These are phyloP conservation scores for Pseudoturritis turrita DNA, from an alignment of 345 rosid species.

Conservation along the genomic window DNA sequence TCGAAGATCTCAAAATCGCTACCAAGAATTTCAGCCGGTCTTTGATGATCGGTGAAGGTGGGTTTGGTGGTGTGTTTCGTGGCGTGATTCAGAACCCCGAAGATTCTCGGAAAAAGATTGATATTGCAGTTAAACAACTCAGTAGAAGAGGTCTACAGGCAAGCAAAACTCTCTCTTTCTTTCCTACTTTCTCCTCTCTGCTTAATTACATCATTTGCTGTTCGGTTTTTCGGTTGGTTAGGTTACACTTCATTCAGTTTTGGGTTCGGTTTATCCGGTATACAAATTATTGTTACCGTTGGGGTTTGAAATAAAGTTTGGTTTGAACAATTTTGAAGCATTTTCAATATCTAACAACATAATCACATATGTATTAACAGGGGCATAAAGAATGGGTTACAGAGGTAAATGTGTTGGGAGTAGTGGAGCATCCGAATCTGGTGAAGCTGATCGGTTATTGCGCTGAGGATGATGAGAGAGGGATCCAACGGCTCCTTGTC, in stretches of 20 bases:
- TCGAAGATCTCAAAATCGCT: slow-evolving; percentile 69
- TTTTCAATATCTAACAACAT: not conserved
- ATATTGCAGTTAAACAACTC: slow-evolving; percentile 90
- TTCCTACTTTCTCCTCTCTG: not conserved
- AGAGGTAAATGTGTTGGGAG: slow-evolving; percentile 87
- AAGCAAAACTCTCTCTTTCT: not conserved
- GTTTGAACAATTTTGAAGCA: not conserved
- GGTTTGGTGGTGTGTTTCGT: slow-evolving; percentile 83
- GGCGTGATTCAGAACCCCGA: slow-evolving; percentile 58
- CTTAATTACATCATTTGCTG: not conserved
- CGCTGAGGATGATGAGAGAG: slow-evolving; percentile 96
- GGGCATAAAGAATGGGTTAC: slow-evolving; percentile 99
- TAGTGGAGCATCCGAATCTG: slow-evolving; percentile 91
- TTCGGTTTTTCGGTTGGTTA: not conserved
- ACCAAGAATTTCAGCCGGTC: slow-evolving; percentile 91
- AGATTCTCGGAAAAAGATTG: slow-evolving; percentile 63
- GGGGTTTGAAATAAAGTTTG: too few species aligned
- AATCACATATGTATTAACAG: slow-evolving; percentile 27
- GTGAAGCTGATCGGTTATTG: slow-evolving; percentile 89
- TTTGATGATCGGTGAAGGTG: slow-evolving; percentile 93
- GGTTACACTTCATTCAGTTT: too few species aligned
- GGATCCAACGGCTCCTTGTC: slow-evolving; percentile 79
- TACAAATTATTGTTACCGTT: too few species aligned
- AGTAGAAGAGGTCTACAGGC: slow-evolving; percentile 93
- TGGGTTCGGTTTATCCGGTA: not conserved